Evolutionary conservation across 495 filamentous ascomycete genomes (phyloP).

Genomic region (Penicillium angulare): DNA sequence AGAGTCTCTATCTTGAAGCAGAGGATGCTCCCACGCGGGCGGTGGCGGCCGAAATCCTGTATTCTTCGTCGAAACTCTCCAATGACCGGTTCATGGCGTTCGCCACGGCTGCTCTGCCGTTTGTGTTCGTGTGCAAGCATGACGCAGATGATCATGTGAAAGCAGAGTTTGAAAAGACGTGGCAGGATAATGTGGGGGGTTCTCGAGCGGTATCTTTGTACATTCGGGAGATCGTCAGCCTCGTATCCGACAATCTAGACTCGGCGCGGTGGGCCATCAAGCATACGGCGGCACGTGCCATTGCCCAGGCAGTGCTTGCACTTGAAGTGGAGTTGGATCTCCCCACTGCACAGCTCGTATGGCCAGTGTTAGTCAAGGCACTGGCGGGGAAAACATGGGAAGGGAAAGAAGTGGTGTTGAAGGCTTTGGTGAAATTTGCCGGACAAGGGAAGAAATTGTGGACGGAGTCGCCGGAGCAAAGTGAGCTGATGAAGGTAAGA

Average conservation of each 20-base stretch:
- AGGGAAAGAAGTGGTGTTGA: conserved; percentile 87
- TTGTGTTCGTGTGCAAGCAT: conserved; percentile 84
- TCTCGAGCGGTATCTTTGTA: conserved; percentile 78
- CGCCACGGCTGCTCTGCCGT: conserved; percentile 71
- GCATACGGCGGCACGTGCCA: conserved; percentile 77
- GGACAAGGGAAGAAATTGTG: conserved; percentile 60
- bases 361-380: conserved; percentile 79
- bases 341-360: conserved; percentile 61
- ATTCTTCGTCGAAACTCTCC: conserved; percentile 79
- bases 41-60: conserved; percentile 74
- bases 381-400: conserved; percentile 87
- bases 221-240: conserved; percentile 71
- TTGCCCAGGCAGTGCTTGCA: conserved; percentile 68
- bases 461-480: conserved; percentile 45
- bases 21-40: conserved; percentile 72
- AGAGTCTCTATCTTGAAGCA: conserved; percentile 72
- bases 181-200: conserved; percentile 87
- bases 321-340: conserved; percentile 56
- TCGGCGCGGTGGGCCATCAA: conserved; percentile 86
- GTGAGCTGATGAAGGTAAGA: conserved; percentile 54
- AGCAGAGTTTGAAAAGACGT: conserved; percentile 74
- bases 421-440: conserved; percentile 77
- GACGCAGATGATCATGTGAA: conserved; percentile 76
- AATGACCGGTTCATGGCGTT: conserved; percentile 83
- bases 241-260: conserved; percentile 64